These are phyloP conservation scores for Rhododendron mucronatum DNA, from an alignment of 148 eudicot species.

Conservation along the genomic window DNA sequence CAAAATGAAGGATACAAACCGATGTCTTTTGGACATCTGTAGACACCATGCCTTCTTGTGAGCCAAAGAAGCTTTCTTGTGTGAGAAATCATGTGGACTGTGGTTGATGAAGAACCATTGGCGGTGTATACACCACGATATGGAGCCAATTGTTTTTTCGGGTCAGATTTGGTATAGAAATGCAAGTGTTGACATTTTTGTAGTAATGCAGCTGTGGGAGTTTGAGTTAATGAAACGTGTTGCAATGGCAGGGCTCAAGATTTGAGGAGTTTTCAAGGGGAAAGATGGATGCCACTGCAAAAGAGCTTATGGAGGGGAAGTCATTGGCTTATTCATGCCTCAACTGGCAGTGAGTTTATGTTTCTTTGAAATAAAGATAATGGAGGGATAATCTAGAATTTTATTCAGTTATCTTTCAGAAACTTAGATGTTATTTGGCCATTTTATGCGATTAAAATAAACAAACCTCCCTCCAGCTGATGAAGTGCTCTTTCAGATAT, in stretches of 20 bases:
- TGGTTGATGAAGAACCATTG: neutral
- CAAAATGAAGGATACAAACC: neutral
- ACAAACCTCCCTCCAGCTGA: neutral
- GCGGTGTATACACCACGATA: neutral
- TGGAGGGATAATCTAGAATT: neutral
- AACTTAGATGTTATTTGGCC: neutral
- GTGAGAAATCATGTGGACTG: neutral
- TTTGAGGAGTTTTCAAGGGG: constrained; percentile 67
- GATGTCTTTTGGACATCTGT: neutral
- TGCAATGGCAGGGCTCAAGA: constrained; percentile 51
- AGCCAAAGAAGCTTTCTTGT: neutral
- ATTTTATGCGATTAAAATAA: neutral
- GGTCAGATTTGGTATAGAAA: neutral
- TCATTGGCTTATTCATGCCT: constrained; percentile 59
- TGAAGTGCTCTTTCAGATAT: neutral
- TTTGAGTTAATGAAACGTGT: neutral
- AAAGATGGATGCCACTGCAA: constrained; percentile 62
- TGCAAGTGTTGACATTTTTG: neutral
- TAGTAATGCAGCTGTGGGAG: neutral
- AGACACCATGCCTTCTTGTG: neutral
- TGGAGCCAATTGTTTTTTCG: neutral
- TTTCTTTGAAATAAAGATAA: neutral
- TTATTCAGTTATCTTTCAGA: neutral
- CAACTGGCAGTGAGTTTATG: neutral
- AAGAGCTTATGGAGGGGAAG: constrained; percentile 71